Conservation (phyloP, 805 yeast genomes). For the Candida germanica region DNA sequence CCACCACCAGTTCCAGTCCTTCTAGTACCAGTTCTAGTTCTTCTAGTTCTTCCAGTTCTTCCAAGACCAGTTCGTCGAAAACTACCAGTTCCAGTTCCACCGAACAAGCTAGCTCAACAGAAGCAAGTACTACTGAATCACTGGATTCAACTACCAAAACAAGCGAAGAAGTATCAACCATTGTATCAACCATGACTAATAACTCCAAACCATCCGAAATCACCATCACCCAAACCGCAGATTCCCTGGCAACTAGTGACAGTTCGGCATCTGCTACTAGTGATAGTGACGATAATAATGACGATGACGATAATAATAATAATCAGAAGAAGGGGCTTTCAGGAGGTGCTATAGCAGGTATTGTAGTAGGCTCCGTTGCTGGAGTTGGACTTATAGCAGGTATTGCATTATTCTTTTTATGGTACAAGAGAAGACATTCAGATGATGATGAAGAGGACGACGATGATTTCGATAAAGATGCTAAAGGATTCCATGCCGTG, state of each 20-base stretch:
- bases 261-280: neutral
- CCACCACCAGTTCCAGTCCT: constrained; percentile 11
- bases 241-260: constrained; percentile 5
- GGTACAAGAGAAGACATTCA: constrained; percentile 34
- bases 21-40: constrained; percentile 12
- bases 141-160: constrained; percentile 5
- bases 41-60: constrained; percentile 7
- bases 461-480: constrained; percentile 35
- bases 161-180: constrained; percentile 1
- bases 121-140: constrained; percentile 9
- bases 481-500: constrained; percentile 7
- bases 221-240: constrained; percentile 12
- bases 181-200: constrained; percentile 12
- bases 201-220: constrained; percentile 7
- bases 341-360: constrained; percentile 42
- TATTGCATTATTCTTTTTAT: constrained; percentile 38
- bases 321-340: constrained; percentile 19
- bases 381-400: constrained; percentile 35
- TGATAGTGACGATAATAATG: neutral
- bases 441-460: constrained; percentile 38
- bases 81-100: neutral
- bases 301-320: constrained; percentile 14
- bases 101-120: constrained; percentile 7
- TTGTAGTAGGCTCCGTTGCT: constrained; percentile 39
- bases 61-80: constrained; percentile 12